Evolutionary conservation across 305 asterid species (phyloP), one percentile per base, ranked within the genome.

Genomic region (Fraxinus platypoda): DNA sequence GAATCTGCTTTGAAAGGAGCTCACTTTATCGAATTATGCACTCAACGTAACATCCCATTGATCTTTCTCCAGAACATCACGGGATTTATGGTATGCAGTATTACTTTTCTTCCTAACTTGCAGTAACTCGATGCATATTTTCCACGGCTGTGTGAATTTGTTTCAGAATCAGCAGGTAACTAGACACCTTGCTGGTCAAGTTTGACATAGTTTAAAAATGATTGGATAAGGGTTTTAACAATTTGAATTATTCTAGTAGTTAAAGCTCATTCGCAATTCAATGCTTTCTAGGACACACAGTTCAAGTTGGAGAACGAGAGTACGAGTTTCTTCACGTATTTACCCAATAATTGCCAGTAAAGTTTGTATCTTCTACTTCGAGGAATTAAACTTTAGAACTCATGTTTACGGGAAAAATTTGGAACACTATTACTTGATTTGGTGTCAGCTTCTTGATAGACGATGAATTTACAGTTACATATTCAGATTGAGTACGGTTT

Each of bases 1-100:
- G 99, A 94, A 84, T 95, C 98, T 86, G 98, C 98, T 83, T 82
- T 93, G 83, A 95, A 95, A 88, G 99, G 99, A 80, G 90, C 98
- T 25, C 99, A 95, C 87, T 95, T 95, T 81, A 94, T 95, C 84
- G 99, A 95, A 86, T 78, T 95, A 76, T 95, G 98, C 84, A 83
- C 93, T 84, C 98, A 95, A 80, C 97, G 98, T 54, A 90, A 90
- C 89, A 92, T 95, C 80, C 97, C 99, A 1, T 79, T 95, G 90
- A 86, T 95, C 87, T 95, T 95, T 88, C 98, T 95, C 81, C 99
- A 94, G 90, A 94, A 94, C 82, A 93, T 95, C 89, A 90, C 98
- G 46, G 98, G 99, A 77, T 54, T 54, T 54, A 54, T 54, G 66
- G 66, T 54, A 54, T 64, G 89, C 77, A 68, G 31, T 76, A 12